Conservation (phyloP, 2,329 filamentous ascomycete species). For the Zasmidium cellare region DNA sequence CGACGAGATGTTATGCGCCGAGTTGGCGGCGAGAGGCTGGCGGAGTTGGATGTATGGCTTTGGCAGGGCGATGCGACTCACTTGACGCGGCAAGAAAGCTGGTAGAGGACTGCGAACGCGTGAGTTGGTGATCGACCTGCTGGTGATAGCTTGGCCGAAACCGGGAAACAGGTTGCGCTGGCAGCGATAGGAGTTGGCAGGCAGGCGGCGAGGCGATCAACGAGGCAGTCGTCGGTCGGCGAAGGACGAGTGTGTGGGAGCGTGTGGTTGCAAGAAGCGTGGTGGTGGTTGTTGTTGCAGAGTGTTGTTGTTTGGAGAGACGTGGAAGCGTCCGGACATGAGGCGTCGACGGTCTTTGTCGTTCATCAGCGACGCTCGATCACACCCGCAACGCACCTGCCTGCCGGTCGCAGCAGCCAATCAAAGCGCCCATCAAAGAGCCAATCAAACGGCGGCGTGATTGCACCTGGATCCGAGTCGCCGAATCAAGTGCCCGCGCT, state of each 20-base stretch:
- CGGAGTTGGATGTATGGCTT: constrained; percentile 2
- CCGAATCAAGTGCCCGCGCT: no score
- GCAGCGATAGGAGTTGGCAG: constrained; percentile 8
- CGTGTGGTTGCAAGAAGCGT: neutral
- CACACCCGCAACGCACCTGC: neutral
- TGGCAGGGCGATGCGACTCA: constrained; percentile 30
- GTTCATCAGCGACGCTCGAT: neutral
- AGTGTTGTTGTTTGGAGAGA: neutral
- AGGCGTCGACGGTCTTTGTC: neutral
- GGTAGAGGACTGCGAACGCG: constrained; percentile 15
- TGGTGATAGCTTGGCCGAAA: constrained; percentile 14
- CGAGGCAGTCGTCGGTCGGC: neutral
- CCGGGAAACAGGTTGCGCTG: neutral
- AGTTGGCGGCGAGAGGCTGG: constrained; percentile 10
- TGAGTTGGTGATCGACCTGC: constrained; percentile 13
- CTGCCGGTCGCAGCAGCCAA: no score
- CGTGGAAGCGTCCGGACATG: neutral
- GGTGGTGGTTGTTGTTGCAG: neutral
- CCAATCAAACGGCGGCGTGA: neutral
- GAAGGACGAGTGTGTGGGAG: neutral
- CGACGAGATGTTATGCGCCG: constrained; percentile 9
- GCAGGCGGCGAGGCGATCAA: constrained; percentile 8
- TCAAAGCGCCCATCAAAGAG: no score
- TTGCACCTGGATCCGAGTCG: no score
- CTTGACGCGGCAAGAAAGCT: constrained; percentile 37